A percentile compares a stretch with the other conserved stretches of the same genome.
Conservation (phyloP, 148 eudicot genomes). For the Chenopodium quinoa region DNA sequence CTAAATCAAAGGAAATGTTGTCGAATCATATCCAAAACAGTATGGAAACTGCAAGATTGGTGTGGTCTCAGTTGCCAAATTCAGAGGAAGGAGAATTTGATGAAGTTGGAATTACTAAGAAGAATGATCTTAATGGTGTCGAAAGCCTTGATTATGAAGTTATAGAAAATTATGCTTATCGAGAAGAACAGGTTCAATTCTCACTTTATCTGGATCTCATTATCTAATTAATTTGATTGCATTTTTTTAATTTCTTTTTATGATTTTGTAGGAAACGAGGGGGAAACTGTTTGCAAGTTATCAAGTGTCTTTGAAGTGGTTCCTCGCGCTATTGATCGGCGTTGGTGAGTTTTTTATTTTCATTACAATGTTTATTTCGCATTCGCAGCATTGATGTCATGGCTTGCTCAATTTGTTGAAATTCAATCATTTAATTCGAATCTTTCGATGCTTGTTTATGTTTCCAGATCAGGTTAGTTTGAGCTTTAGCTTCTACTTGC, state of each 20-base stretch:
- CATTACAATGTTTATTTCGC: no score
- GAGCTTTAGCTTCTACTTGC: background rate
- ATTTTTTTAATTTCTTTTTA: background rate
- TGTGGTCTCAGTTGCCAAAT: slow-evolving; percentile 77
- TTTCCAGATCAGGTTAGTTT: background rate
- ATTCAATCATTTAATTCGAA: background rate
- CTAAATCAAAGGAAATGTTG: slow-evolving; percentile 34
- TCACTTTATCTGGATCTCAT: background rate
- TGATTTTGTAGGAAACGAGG: slow-evolving; percentile 54
- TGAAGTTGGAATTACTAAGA: slow-evolving; percentile 40
- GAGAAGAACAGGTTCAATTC: slow-evolving; percentile 75
- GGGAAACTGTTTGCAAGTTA: slow-evolving; percentile 74
- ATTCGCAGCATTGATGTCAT: no score
- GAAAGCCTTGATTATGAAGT: slow-evolving; percentile 98
- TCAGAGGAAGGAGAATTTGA: slow-evolving; percentile 58
- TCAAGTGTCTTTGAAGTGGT: slow-evolving; percentile 83
- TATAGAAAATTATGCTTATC: slow-evolving; percentile 76
- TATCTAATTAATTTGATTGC: background rate
- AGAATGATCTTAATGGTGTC: slow-evolving; percentile 39
- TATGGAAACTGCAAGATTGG: slow-evolving; percentile 64
- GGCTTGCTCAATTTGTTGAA: background rate
- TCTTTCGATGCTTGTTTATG: background rate
- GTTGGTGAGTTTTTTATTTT: slow-evolving; percentile 50
- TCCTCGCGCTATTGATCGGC: slow-evolving; percentile 83
- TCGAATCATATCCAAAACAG: slow-evolving; percentile 83